These are phyloP conservation scores for Zygosaccharomyces gambellarensis DNA, from an alignment of 805 yeast species.

Conservation along the genomic window DNA sequence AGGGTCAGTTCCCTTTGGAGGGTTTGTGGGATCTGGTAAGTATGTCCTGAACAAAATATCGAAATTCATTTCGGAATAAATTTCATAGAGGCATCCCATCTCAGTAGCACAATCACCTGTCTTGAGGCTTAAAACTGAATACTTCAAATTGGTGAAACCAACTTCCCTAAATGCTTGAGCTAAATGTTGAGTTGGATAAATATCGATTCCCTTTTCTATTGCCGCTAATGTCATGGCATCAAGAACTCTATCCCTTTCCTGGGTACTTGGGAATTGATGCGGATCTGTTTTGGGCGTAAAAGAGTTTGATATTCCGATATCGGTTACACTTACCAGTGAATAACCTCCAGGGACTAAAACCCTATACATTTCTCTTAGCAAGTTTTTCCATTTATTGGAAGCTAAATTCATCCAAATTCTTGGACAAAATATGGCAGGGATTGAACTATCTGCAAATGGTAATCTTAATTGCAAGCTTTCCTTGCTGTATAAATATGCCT, in stretches of 20 bases:
- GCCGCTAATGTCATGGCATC: slow-evolving; percentile 27
- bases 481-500: slow-evolving; percentile 17
- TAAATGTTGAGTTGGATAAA: slow-evolving; percentile 28
- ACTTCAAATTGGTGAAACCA: slow-evolving; percentile 30
- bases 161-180: slow-evolving; percentile 24
- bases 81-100: slow-evolving; percentile 31
- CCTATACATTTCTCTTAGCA: slow-evolving; percentile 27
- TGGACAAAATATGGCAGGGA: slow-evolving; percentile 29
- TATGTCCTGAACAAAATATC: slow-evolving; percentile 20
- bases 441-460: slow-evolving; percentile 25
- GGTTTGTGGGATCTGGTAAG: slow-evolving; percentile 12
- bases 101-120: slow-evolving; percentile 28
- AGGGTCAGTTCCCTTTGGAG: slow-evolving; percentile 20
- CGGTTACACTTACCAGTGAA: slow-evolving; percentile 20
- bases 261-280: slow-evolving; percentile 18
- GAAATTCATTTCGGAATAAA: slow-evolving; percentile 19
- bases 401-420: slow-evolving; percentile 27
- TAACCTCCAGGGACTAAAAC: slow-evolving; percentile 32
- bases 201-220: slow-evolving; percentile 25
- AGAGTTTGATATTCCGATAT: slow-evolving; percentile 22
- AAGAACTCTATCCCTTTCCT: slow-evolving; percentile 21
- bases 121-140: slow-evolving; percentile 24
- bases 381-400: slow-evolving; percentile 27
- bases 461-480: slow-evolving; percentile 23
- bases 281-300: slow-evolving; percentile 5